These are phyloP conservation scores for Prinsepia uniflora DNA, from an alignment of 306 rosid genomes.

Conservation along the genomic window DNA sequence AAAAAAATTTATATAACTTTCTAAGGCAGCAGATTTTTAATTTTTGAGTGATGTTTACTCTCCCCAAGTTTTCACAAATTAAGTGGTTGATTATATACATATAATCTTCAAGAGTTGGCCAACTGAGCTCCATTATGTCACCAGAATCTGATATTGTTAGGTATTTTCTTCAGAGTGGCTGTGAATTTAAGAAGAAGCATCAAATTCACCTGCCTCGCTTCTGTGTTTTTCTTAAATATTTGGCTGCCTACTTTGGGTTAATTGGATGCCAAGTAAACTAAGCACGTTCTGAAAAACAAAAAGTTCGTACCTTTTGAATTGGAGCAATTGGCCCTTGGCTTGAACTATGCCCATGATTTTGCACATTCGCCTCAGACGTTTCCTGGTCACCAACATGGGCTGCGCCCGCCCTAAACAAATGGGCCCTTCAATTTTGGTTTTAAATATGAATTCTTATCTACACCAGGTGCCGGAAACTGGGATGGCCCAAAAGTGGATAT, in stretches of 20 bases:
- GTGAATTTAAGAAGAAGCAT: not conserved
- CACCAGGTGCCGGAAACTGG: no score
- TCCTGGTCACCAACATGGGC: no score
- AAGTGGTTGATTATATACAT: slow-evolving; percentile 40
- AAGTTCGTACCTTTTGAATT: no score
- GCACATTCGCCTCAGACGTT: no score
- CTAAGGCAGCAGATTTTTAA: not conserved
- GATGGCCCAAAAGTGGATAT: no score
- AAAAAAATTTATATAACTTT: slow-evolving; percentile 26
- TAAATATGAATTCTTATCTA: no score
- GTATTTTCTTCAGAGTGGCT: not conserved
- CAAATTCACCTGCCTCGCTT: not conserved
- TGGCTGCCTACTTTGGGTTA: slow-evolving; percentile 12
- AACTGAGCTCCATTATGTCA: slow-evolving; percentile 8
- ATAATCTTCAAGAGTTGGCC: slow-evolving; percentile 12
- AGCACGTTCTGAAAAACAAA: not conserved
- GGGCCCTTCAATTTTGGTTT: no score
- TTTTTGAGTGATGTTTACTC: slow-evolving; percentile 21
- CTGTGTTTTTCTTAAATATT: not conserved
- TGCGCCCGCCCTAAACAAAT: no score
- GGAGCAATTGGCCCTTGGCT: no score
- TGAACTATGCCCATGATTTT: no score
- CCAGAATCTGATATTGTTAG: not conserved
- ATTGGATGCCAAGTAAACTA: slow-evolving; percentile 8
- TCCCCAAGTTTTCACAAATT: slow-evolving; percentile 36